Evolutionary conservation across 1,284 basidiomycete genomes (phyloP).

Genomic region (Apiotrichum sp.): DNA sequence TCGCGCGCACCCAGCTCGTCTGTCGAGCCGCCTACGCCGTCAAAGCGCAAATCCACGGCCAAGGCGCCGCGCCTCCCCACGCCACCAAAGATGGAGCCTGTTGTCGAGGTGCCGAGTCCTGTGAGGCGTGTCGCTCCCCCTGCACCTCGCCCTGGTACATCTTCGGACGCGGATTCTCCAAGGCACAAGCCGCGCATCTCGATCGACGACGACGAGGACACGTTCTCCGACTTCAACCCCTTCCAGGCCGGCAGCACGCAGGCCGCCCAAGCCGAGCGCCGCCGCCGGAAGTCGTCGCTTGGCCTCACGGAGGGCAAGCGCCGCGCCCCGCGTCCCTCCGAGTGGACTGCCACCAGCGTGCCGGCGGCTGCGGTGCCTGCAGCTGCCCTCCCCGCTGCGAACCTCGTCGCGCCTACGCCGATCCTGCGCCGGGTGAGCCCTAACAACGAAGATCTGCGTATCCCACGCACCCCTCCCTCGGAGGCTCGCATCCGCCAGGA

Average conservation of each 20-base stretch:
- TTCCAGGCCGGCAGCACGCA: slow-evolving; percentile 52
- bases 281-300: slow-evolving; percentile 36
- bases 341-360: slow-evolving; percentile 18
- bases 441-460: slow-evolving; percentile 28
- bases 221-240: slow-evolving; percentile 53
- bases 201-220: slow-evolving; percentile 27
- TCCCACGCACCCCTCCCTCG: slow-evolving; percentile 18
- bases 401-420: slow-evolving; percentile 6
- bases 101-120: background rate
- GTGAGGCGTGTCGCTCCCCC: background rate
- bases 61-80: background rate
- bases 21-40: background rate
- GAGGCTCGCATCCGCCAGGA: slow-evolving; percentile 19
- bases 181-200: slow-evolving; percentile 20
- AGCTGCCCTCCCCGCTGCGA: background rate
- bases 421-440: slow-evolving; percentile 33
- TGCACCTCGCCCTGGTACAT: background rate
- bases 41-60: background rate
- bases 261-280: slow-evolving; percentile 38
- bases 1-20: background rate
- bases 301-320: slow-evolving; percentile 14
- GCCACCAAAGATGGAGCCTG: background rate
- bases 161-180: slow-evolving; percentile 49
- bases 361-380: background rate
- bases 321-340: slow-evolving; percentile 11